phyloP scores from a whole-genome alignment of 2,329 filamentous ascomycete species.

The Teratosphaeria nubilosa region DNA sequence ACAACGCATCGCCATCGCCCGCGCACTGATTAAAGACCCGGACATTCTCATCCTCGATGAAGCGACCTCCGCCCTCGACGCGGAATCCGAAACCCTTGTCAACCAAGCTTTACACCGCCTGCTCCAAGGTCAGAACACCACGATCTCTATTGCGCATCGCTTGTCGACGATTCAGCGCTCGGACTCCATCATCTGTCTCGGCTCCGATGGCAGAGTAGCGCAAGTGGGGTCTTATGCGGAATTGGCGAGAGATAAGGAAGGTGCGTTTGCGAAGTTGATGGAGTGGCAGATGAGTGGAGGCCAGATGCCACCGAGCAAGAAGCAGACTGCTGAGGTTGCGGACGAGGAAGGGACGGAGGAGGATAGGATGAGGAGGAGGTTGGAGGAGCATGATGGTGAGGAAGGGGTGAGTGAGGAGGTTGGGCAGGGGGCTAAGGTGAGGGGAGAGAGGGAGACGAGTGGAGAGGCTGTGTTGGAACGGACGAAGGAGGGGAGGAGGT shows the following conservation, averaged over 20 bases:
- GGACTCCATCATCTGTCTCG: slow-evolving; percentile 87
- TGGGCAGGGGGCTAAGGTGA: slow-evolving; percentile 20
- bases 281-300: slow-evolving; percentile 76
- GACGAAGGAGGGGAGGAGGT: not conserved
- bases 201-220: slow-evolving; percentile 75
- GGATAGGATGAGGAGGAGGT: slow-evolving; percentile 40
- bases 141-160: slow-evolving; percentile 93
- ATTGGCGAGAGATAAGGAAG: slow-evolving; percentile 61
- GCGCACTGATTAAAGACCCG: slow-evolving; percentile 87
- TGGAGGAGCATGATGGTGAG: slow-evolving; percentile 26
- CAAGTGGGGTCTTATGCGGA: slow-evolving; percentile 78
- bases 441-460: slow-evolving; percentile 18
- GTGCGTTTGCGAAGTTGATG: slow-evolving; percentile 92
- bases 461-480: slow-evolving; percentile 22
- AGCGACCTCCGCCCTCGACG: slow-evolving; percentile 86
- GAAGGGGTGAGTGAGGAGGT: slow-evolving; percentile 29
- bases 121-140: slow-evolving; percentile 81
- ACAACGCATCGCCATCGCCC: slow-evolving; percentile 70
- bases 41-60: slow-evolving; percentile 96
- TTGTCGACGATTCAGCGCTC: slow-evolving; percentile 94
- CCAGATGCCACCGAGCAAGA: not conserved
- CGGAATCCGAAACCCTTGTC: slow-evolving; percentile 91
- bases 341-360: slow-evolving; percentile 32
- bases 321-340: not conserved
- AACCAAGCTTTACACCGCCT: slow-evolving; percentile 78